These are phyloP conservation scores for Candida silvatica DNA, from an alignment of 805 yeast genomes.

Conservation along the genomic window DNA sequence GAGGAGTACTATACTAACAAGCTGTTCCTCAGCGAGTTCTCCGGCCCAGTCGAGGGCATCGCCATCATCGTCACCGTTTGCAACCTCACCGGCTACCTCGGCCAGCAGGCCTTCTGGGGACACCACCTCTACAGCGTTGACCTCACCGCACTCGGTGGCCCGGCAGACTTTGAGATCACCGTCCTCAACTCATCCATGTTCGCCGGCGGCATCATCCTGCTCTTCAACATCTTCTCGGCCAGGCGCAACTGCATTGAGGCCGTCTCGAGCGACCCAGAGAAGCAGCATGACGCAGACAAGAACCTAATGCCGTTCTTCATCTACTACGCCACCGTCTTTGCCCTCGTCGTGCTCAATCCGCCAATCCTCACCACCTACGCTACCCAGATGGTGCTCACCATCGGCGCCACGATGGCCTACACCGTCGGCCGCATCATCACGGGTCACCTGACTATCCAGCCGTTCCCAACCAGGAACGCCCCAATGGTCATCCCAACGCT, in stretches of 20 bases:
- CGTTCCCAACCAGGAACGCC: conserved; percentile 64
- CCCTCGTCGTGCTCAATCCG: conserved; percentile 43
- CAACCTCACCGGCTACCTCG: conserved; percentile 55
- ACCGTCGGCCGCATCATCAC: conserved; percentile 86
- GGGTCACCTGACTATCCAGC: conserved; percentile 75
- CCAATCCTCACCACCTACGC: conserved; percentile 35
- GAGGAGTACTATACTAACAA: conserved; percentile 90
- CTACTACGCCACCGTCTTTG: conserved; percentile 39
- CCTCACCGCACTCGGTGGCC: conserved; percentile 21
- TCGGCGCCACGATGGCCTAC: conserved; percentile 73
- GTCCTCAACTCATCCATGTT: conserved; percentile 27
- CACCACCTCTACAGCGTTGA: conserved; percentile 28
- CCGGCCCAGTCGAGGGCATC: conserved; percentile 96
- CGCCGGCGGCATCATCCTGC: conserved; percentile 45
- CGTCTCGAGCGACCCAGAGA: conserved; percentile 28
- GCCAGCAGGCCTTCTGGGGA: conserved; percentile 59
- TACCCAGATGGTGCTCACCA: conserved; percentile 54
- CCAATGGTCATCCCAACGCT: conserved; percentile 58
- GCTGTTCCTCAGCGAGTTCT: conserved; percentile 64
- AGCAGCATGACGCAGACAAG: conserved; percentile 29
- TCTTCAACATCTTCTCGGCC: conserved; percentile 63
- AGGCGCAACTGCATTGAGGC: conserved; percentile 47
- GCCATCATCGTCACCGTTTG: conserved; percentile 50
- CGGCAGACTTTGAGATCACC: conserved; percentile 19
- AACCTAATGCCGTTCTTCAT: conserved; percentile 56